phyloP scores from a whole-genome alignment of 2,329 filamentous ascomycete species.

The Rutstroemia sp. region DNA sequence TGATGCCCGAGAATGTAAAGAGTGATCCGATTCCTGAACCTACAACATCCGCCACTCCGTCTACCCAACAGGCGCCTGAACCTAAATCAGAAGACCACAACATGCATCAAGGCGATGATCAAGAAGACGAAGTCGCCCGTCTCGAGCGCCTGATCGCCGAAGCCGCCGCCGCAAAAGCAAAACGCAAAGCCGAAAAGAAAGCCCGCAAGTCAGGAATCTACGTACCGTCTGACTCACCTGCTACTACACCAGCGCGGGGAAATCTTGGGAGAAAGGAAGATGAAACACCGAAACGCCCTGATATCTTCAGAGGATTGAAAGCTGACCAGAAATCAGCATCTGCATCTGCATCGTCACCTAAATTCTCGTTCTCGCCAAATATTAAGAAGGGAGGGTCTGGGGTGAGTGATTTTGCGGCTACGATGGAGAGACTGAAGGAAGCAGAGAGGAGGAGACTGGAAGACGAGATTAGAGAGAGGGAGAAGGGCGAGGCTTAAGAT shows the following conservation, averaged over 20 bases:
- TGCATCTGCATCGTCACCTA: slow-evolving; percentile 26
- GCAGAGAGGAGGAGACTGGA: slow-evolving; percentile 46
- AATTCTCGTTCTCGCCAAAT: slow-evolving; percentile 28
- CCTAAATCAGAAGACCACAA: background rate
- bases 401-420: slow-evolving; percentile 32
- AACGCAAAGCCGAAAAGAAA: slow-evolving; percentile 30
- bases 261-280: slow-evolving; percentile 13
- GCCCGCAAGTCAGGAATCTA: slow-evolving; percentile 32
- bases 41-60: background rate
- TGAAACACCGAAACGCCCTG: slow-evolving; percentile 28
- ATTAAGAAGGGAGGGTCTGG: slow-evolving; percentile 21
- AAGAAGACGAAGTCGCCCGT: slow-evolving; percentile 36
- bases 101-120: slow-evolving; percentile 14
- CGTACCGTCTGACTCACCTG: slow-evolving; percentile 21
- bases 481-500: slow-evolving; percentile 25
- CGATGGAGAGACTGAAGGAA: slow-evolving; percentile 48
- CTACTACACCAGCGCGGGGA: slow-evolving; percentile 2
- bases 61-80: background rate
- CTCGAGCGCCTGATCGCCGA: slow-evolving; percentile 38
- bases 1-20: slow-evolving; percentile 26
- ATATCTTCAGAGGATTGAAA: slow-evolving; percentile 31
- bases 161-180: slow-evolving; percentile 33
- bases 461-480: slow-evolving; percentile 42
- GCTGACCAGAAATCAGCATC: slow-evolving; percentile 33
- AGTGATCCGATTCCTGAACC: slow-evolving; percentile 8